Percentiles rank a stretch among this genome's conserved stretches.
Conservation (phyloP, 2,329 filamentous ascomycete species). For the Lachnellula suecica region DNA sequence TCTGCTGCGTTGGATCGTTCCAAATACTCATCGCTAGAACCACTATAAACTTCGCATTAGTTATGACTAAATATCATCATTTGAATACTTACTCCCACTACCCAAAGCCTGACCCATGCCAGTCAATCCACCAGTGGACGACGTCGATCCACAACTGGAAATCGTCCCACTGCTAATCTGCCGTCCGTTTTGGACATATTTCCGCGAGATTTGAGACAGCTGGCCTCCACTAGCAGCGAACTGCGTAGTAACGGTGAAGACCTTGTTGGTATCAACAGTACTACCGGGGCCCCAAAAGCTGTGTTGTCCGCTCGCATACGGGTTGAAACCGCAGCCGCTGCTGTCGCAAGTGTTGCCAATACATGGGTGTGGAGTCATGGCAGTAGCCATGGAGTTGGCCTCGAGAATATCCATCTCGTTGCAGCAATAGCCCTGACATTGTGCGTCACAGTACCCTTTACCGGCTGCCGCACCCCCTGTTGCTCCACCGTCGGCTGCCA, state of each 20-base stretch:
- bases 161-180: conserved; percentile 50
- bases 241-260: conserved; percentile 50
- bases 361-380: conserved; percentile 58
- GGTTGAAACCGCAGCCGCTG: conserved; percentile 44
- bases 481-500: conserved; percentile 61
- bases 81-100: conserved; percentile 35
- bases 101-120: conserved; percentile 53
- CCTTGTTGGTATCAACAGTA: conserved; percentile 41
- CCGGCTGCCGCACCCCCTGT: conserved; percentile 53
- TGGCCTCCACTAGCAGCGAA: conserved; percentile 46
- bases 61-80: not conserved
- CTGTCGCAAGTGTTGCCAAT: conserved; percentile 47
- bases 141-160: conserved; percentile 45
- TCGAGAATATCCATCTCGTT: conserved; percentile 67
- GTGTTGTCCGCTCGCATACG: conserved; percentile 35
- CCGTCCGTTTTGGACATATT: conserved; percentile 48
- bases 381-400: conserved; percentile 56
- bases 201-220: conserved; percentile 46
- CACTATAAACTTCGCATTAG: conserved; percentile 38
- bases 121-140: conserved; percentile 51
- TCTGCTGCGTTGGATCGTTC: conserved; percentile 57
- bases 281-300: conserved; percentile 25
- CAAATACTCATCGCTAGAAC: conserved; percentile 62
- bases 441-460: conserved; percentile 63
- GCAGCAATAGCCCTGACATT: conserved; percentile 57